Conservation (phyloP, 345 rosid species). For the Brassica napus region Da-Ae NC_063444.1:8766001-8766500, state of each 20-base stretch:
- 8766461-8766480: neutral
- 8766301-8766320: neutral
- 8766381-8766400: conserved; percentile 4
- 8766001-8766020: conserved; percentile 33
- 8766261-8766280: conserved; percentile 17
- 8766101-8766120: neutral
- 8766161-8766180: conserved; percentile 5
- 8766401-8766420: neutral
- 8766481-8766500: neutral
- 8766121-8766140: neutral
- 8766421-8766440: neutral
- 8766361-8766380: neutral
- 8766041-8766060: neutral
- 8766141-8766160: conserved; percentile 9
- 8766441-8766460: neutral
- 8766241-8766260: neutral
- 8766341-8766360: neutral
- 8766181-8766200: conserved; percentile 5
- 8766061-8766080: neutral
- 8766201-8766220: neutral
- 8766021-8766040: conserved; percentile 38
- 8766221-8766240: neutral
- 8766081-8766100: neutral
- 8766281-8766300: conserved; percentile 7
- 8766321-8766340: neutral